Conservation (phyloP, 352 stramenopile genomes). For the Plasmopara viticola region DNA sequence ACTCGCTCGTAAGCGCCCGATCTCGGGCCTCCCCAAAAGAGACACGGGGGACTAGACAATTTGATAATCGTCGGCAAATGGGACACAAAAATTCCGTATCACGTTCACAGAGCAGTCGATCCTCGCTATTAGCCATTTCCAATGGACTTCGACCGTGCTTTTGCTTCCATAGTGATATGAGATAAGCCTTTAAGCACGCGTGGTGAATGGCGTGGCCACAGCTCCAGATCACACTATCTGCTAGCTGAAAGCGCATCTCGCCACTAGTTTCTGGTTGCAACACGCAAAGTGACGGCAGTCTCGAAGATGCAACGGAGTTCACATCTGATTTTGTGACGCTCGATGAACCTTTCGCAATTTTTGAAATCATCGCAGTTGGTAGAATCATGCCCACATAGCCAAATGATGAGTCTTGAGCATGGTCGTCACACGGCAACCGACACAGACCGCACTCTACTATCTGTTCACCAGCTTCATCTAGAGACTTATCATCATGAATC, state of each 20-base stretch:
- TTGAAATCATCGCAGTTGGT: constrained; percentile 44
- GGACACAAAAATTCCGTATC: constrained; percentile 76
- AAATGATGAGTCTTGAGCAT: constrained; percentile 39
- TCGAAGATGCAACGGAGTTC: constrained; percentile 8
- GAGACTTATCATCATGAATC: constrained; percentile 13
- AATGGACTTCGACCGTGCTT: constrained; percentile 36
- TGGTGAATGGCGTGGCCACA: constrained; percentile 71
- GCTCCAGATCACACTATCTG: constrained; percentile 52
- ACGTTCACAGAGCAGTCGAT: constrained; percentile 57
- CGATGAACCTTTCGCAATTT: constrained; percentile 19
- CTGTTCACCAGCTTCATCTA: constrained; percentile 19
- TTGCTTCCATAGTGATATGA: constrained; percentile 63
- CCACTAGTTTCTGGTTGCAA: constrained; percentile 24
- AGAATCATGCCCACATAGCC: constrained; percentile 67
- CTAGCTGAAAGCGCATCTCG: constrained; percentile 31
- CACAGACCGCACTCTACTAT: constrained; percentile 58
- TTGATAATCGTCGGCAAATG: constrained; percentile 68
- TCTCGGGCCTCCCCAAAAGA: constrained; percentile 13
- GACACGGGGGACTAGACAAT: constrained; percentile 55
- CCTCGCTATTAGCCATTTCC: constrained; percentile 41
- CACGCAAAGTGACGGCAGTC: constrained; percentile 25
- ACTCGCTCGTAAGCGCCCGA: constrained; percentile 10
- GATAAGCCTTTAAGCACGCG: constrained; percentile 61
- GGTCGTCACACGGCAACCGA: constrained; percentile 45
- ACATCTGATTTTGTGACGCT: constrained; percentile 6